phyloP scores from a whole-genome alignment of 805 yeast species.

The Grigorovia jiainica region DNA sequence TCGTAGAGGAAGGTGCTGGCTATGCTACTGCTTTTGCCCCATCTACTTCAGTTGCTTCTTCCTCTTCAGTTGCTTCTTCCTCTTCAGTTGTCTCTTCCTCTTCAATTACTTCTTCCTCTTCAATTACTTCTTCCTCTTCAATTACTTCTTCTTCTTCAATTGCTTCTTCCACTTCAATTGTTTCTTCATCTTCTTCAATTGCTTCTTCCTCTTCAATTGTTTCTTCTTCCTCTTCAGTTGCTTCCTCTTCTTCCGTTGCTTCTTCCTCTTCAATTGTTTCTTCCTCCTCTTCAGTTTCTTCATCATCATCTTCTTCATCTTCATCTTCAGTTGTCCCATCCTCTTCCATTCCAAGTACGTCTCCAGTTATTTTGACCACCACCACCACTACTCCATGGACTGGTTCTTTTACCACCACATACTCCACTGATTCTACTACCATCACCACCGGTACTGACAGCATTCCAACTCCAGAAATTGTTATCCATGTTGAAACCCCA shows the following conservation, averaged over 20 bases:
- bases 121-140: not conserved
- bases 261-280: slow-evolving; percentile 13
- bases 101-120: not conserved
- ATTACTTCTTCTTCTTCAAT: slow-evolving; percentile 1
- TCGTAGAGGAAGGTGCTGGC: slow-evolving; percentile 9
- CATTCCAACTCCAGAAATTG: slow-evolving; percentile 9
- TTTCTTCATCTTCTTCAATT: not conserved
- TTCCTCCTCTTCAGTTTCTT: slow-evolving; percentile 1
- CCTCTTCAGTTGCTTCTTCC: slow-evolving; percentile 2
- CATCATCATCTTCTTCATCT: slow-evolving; percentile 1
- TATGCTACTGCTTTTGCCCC: slow-evolving; percentile 11
- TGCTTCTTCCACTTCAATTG: not conserved
- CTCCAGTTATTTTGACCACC: slow-evolving; percentile 1
- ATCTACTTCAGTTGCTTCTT: slow-evolving; percentile 2
- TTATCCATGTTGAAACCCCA: slow-evolving; percentile 11
- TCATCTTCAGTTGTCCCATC: slow-evolving; percentile 1
- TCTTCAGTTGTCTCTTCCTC: slow-evolving; percentile 11
- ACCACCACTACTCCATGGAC: slow-evolving; percentile 7
- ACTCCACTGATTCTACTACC: slow-evolving; percentile 13
- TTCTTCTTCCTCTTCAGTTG: slow-evolving; percentile 4
- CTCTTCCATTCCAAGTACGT: not conserved
- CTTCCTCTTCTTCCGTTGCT: slow-evolving; percentile 5
- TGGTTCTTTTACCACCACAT: slow-evolving; percentile 9
- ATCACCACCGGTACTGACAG: slow-evolving; percentile 6
- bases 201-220: no score